These are phyloP conservation scores for Torulaspora indica DNA, from an alignment of 805 yeast genomes.

Conservation along the genomic window DNA sequence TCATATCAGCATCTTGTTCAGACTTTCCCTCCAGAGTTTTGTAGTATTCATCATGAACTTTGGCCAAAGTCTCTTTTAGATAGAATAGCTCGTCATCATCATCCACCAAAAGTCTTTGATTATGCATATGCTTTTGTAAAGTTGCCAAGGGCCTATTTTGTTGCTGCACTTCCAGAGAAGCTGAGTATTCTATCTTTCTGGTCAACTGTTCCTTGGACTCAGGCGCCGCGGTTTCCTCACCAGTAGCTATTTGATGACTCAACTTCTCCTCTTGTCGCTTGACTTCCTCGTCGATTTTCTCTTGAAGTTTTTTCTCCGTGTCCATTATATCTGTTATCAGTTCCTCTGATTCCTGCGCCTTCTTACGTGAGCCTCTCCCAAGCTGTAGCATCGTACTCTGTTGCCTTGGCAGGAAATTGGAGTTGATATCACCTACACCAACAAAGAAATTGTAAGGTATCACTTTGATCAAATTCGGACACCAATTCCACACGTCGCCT, in stretches of 20 bases:
- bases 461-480: slow-evolving; percentile 81
- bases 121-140: slow-evolving; percentile 66
- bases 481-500: slow-evolving; percentile 99
- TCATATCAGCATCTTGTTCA: slow-evolving; percentile 61
- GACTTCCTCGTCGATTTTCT: slow-evolving; percentile 33
- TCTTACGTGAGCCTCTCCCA: slow-evolving; percentile 31
- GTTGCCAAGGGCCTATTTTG: slow-evolving; percentile 81
- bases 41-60: slow-evolving; percentile 68
- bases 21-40: slow-evolving; percentile 42
- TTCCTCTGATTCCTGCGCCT: slow-evolving; percentile 34
- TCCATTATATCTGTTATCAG: slow-evolving; percentile 34
- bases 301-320: slow-evolving; percentile 30
- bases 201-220: slow-evolving; percentile 45
- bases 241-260: slow-evolving; percentile 31
- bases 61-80: slow-evolving; percentile 55
- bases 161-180: slow-evolving; percentile 72
- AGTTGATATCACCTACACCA: slow-evolving; percentile 95
- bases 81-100: slow-evolving; percentile 73
- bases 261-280: slow-evolving; percentile 37
- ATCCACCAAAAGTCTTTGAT: slow-evolving; percentile 52
- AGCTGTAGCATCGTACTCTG: slow-evolving; percentile 52
- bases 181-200: slow-evolving; percentile 60
- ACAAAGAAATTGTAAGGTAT: slow-evolving; percentile 94
- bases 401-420: slow-evolving; percentile 83
- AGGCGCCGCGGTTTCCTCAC: slow-evolving; percentile 27